These are phyloP conservation scores for Stylosanthes scabra DNA, from an alignment of 331 rosid genomes.

Conservation along the genomic window DNA sequence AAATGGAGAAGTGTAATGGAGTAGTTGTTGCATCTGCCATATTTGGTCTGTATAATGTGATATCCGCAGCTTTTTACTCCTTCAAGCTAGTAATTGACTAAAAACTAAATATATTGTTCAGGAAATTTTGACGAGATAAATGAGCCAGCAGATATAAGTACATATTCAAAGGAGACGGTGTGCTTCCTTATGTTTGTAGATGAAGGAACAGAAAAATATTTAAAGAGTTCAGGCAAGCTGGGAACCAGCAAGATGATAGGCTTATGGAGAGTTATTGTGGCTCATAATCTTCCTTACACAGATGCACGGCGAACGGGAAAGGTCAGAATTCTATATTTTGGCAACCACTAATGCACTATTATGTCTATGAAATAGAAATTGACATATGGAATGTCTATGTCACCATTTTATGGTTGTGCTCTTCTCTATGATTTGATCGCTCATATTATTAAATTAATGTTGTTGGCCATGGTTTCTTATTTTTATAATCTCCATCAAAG, in stretches of 20 bases:
- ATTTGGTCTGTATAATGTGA: constrained; percentile 66
- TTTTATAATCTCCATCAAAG: constrained; percentile 3
- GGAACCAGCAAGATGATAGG: constrained; percentile 73
- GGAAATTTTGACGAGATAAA: constrained; percentile 91
- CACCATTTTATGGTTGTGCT: background rate
- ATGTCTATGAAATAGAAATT: constrained; percentile 32
- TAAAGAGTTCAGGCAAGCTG: constrained; percentile 61
- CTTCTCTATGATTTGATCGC: constrained; percentile 16
- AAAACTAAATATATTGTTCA: constrained; percentile 41
- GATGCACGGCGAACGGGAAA: constrained; percentile 91
- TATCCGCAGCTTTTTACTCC: constrained; percentile 23
- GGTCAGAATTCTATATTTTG: constrained; percentile 59
- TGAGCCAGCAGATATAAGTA: constrained; percentile 73
- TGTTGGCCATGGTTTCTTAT: constrained; percentile 6
- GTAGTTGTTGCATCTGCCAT: constrained; percentile 94
- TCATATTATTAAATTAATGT: constrained; percentile 4
- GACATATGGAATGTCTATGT: constrained; percentile 2
- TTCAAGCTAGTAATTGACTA: constrained; percentile 38
- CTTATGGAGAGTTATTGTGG: constrained; percentile 80
- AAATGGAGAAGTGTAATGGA: constrained; percentile 85
- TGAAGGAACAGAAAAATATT: constrained; percentile 71
- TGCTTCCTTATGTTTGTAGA: constrained; percentile 95
- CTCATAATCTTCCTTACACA: constrained; percentile 72
- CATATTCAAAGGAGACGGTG: constrained; percentile 70
- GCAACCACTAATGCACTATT: background rate